Evolutionary conservation across 768 basidiomycete genomes (phyloP).

Genomic region (Suillus spraguei): DNA sequence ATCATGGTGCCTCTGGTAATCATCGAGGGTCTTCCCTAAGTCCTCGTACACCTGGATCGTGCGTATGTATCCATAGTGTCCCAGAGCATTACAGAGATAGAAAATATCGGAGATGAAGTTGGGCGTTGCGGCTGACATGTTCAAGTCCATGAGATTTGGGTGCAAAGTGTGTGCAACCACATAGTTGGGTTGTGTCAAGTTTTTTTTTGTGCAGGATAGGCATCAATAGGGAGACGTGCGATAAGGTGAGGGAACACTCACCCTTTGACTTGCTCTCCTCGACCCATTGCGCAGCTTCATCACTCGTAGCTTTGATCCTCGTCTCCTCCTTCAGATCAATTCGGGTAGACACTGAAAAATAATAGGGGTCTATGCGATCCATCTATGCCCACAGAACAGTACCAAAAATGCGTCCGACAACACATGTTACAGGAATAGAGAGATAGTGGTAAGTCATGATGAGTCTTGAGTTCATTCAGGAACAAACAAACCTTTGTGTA

Average conservation of each 20-base stretch:
- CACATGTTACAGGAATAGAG: not conserved
- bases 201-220: not conserved
- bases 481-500: conserved; percentile 71
- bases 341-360: conserved; percentile 70
- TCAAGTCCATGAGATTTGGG: not conserved
- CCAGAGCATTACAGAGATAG: conserved; percentile 83
- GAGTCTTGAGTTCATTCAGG: conserved; percentile 11
- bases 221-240: not conserved
- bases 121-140: conserved; percentile 55
- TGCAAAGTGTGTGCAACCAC: not conserved
- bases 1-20: conserved; percentile 77
- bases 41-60: conserved; percentile 79
- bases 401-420: not conserved
- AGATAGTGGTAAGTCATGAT: not conserved
- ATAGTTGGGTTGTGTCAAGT: not conserved
- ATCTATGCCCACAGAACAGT: conserved; percentile 51
- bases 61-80: conserved; percentile 85
- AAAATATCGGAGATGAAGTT: conserved; percentile 98
- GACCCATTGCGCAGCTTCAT: conserved; percentile 80
- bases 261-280: conserved; percentile 52
- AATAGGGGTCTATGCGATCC: conserved; percentile 86
- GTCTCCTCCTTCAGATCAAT: conserved; percentile 89
- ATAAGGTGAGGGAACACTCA: conserved; percentile 21
- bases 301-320: conserved; percentile 88
- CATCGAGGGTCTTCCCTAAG: conserved; percentile 72